phyloP scores from a whole-genome alignment of 2,329 filamentous ascomycete species.

The Penicillium oxalicum region DNA sequence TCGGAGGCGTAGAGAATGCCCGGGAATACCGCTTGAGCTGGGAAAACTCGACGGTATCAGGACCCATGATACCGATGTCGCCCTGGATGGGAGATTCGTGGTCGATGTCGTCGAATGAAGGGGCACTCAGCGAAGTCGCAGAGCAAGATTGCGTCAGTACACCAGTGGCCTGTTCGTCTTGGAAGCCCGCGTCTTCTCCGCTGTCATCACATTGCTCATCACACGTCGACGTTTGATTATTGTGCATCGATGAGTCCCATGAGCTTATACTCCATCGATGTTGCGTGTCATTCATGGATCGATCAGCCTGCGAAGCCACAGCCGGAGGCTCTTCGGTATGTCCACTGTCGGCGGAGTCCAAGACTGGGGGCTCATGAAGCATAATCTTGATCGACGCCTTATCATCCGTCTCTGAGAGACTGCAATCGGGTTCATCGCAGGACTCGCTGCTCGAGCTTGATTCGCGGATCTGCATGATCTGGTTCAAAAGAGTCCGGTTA shows the following conservation, averaged over 20 bases:
- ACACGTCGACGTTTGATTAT: slow-evolving; percentile 29
- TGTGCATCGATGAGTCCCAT: slow-evolving; percentile 39
- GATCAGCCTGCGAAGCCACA: slow-evolving; percentile 16
- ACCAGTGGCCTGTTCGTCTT: slow-evolving; percentile 24
- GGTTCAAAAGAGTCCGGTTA: slow-evolving; percentile 41
- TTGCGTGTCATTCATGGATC: slow-evolving; percentile 16
- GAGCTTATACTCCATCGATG: slow-evolving; percentile 43
- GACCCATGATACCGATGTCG: slow-evolving; percentile 36
- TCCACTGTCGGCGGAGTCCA: slow-evolving; percentile 27
- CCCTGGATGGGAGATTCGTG: slow-evolving; percentile 7
- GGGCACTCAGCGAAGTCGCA: slow-evolving; percentile 26
- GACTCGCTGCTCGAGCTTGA: slow-evolving; percentile 40
- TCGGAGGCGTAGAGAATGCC: slow-evolving; percentile 45
- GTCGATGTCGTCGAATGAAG: slow-evolving; percentile 28
- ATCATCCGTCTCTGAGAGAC: slow-evolving; percentile 45
- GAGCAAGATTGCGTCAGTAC: slow-evolving; percentile 32
- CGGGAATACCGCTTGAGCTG: slow-evolving; percentile 38
- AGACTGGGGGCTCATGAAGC: slow-evolving; percentile 43
- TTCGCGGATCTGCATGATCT: slow-evolving; percentile 46
- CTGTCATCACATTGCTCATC: slow-evolving; percentile 34
- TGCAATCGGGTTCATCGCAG: slow-evolving; percentile 34
- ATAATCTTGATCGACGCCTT: slow-evolving; percentile 53
- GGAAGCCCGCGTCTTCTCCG: slow-evolving; percentile 29
- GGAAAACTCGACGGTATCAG: slow-evolving; percentile 31
- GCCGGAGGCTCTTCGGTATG: slow-evolving; percentile 27